A percentile compares a stretch with the other conserved stretches of the same genome.
These are phyloP conservation scores for Neonectria neomacrospora DNA, from an alignment of 2,329 filamentous ascomycete species.

Conservation along the genomic window DNA sequence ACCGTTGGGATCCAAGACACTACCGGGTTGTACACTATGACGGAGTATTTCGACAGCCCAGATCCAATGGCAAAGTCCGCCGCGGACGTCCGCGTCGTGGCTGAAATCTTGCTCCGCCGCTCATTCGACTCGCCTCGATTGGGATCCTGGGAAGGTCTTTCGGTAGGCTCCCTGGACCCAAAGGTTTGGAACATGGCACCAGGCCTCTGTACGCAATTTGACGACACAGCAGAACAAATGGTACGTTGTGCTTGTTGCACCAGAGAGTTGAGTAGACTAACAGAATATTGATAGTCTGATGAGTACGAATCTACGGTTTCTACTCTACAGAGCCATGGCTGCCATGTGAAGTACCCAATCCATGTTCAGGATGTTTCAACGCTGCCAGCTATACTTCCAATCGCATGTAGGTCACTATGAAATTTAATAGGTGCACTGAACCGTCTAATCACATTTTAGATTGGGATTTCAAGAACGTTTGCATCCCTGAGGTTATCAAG, in stretches of 20 bases:
- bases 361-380: background rate
- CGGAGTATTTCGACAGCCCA: constrained; percentile 6
- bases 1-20: constrained; percentile 24
- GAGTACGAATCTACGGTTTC: background rate
- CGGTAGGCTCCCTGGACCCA: constrained; percentile 6
- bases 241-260: background rate
- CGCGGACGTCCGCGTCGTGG: background rate
- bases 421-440: background rate
- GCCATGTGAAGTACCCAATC: constrained; percentile 3
- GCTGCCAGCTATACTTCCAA: constrained; percentile 7
- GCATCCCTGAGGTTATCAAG: constrained; percentile 1
- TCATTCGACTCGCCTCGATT: background rate
- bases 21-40: constrained; percentile 4
- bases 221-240: constrained; percentile 2
- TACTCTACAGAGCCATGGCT: background rate
- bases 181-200: background rate
- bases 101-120: background rate
- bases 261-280: no score
- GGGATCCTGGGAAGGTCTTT: background rate
- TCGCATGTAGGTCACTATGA: background rate
- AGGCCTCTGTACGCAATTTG: constrained; percentile 5
- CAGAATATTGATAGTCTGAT: background rate
- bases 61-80: constrained; percentile 17
- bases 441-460: background rate
- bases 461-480: constrained; percentile 17